Evolutionary conservation across 495 filamentous ascomycete species (phyloP).

Genomic region (Podospora bellae-mahoneyi): DNA sequence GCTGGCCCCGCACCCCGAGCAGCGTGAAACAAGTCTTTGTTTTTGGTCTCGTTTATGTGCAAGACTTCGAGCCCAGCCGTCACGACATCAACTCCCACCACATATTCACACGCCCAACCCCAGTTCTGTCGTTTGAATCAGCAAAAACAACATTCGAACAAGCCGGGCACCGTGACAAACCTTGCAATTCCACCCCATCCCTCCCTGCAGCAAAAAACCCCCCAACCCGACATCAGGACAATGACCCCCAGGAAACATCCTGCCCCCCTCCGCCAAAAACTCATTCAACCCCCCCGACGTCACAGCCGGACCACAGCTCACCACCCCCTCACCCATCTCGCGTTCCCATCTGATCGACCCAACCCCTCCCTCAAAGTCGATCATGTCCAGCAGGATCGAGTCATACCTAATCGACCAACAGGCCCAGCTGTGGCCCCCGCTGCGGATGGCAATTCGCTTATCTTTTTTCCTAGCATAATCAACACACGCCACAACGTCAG

Average conservation of each 20-base stretch:
- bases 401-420: conserved; percentile 51
- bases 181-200: conserved; percentile 56
- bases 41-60: conserved; percentile 37
- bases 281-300: conserved; percentile 46
- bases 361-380: conserved; percentile 13
- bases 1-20: conserved; percentile 51
- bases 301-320: conserved; percentile 42
- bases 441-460: conserved; percentile 47
- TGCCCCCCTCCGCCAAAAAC: conserved; percentile 32
- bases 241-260: conserved; percentile 53
- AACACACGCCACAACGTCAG: conserved; percentile 46
- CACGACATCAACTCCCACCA: conserved; percentile 49
- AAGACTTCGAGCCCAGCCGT: conserved; percentile 39
- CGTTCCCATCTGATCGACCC: background rate
- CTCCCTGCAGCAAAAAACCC: conserved; percentile 54
- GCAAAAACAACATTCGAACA: no score
- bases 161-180: conserved; percentile 5
- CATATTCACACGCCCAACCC: conserved; percentile 54
- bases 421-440: conserved; percentile 54
- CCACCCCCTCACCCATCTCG: conserved; percentile 19
- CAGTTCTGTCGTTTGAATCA: conserved; percentile 37
- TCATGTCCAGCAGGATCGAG: conserved; percentile 48
- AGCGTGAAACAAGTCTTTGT: conserved; percentile 50
- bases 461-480: conserved; percentile 40
- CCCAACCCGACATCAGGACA: conserved; percentile 57